Evolutionary conservation across 805 yeast genomes (phyloP).

Genomic region (Candida sakaeoensis): DNA sequence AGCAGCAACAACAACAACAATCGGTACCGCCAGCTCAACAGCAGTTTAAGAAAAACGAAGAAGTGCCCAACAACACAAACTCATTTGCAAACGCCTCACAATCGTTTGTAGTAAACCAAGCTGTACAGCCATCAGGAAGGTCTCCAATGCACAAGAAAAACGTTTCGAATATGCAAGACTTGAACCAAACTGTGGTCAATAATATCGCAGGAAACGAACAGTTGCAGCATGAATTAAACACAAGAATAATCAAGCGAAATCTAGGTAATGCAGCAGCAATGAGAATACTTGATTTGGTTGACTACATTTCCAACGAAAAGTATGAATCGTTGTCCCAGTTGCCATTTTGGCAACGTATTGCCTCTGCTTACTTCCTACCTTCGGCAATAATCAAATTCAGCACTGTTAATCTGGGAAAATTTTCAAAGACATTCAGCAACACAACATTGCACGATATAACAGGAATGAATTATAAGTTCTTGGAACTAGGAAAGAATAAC

Average conservation of each 20-base stretch:
- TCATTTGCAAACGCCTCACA: neutral
- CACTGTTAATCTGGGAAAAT: conserved; percentile 2
- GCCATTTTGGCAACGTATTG: conserved; percentile 36
- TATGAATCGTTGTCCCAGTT: conserved; percentile 23
- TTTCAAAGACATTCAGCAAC: conserved; percentile 1
- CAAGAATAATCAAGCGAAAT: conserved; percentile 34
- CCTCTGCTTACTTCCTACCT: conserved; percentile 30
- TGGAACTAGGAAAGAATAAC: conserved; percentile 26
- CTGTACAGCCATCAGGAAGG: conserved; percentile 18
- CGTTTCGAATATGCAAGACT: neutral
- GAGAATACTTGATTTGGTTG: conserved; percentile 37
- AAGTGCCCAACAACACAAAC: neutral
- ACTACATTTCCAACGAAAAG: conserved; percentile 34
- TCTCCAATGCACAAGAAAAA: conserved; percentile 12
- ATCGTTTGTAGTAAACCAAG: neutral
- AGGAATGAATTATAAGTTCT: conserved; percentile 7
- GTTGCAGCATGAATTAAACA: conserved; percentile 27
- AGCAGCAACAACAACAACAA: conserved; percentile 8
- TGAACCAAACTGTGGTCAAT: neutral
- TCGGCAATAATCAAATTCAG: conserved; percentile 27
- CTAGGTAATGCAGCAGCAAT: conserved; percentile 42
- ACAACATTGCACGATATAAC: conserved; percentile 7
- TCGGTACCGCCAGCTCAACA: neutral
- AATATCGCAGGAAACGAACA: conserved; percentile 12
- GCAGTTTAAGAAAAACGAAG: neutral